A percentile compares a stretch with the other conserved stretches of the same genome.
Evolutionary conservation across 2,329 filamentous ascomycete species (phyloP).

Genomic region (Fusarium hostae): DNA sequence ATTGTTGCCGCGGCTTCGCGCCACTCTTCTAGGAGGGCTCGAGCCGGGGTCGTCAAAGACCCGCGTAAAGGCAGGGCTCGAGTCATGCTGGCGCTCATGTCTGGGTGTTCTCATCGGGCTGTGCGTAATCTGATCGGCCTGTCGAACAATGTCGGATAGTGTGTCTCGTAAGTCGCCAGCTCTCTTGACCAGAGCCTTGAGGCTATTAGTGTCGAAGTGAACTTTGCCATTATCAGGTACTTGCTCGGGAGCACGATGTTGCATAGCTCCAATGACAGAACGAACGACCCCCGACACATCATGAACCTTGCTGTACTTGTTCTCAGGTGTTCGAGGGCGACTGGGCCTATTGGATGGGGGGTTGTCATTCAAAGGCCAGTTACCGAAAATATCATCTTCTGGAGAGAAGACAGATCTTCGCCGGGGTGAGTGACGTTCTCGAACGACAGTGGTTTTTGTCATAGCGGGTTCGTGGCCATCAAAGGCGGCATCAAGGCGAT

Average conservation of each 20-base stretch:
- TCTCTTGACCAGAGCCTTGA: conserved; percentile 73
- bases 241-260: conserved; percentile 60
- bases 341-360: conserved; percentile 51
- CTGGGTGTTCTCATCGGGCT: conserved; percentile 65
- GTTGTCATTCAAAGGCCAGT: conserved; percentile 56
- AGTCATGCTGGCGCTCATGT: conserved; percentile 59
- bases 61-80: conserved; percentile 74
- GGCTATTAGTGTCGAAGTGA: conserved; percentile 75
- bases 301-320: conserved; percentile 47
- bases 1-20: conserved; percentile 65
- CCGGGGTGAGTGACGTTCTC: conserved; percentile 63
- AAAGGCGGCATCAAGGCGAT: conserved; percentile 56
- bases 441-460: conserved; percentile 63
- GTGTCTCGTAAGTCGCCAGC: conserved; percentile 69
- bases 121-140: conserved; percentile 66
- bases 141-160: conserved; percentile 69
- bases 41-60: conserved; percentile 72
- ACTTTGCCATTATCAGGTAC: conserved; percentile 57
- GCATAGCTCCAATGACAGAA: conserved; percentile 73
- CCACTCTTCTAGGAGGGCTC: conserved; percentile 63
- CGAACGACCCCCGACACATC: conserved; percentile 64
- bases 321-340: conserved; percentile 56
- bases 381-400: conserved; percentile 74
- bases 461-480: conserved; percentile 56
- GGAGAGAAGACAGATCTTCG: conserved; percentile 72